phyloP scores from a whole-genome alignment of 2,329 filamentous ascomycete species.

The Aspergillus jensenii region DNA sequence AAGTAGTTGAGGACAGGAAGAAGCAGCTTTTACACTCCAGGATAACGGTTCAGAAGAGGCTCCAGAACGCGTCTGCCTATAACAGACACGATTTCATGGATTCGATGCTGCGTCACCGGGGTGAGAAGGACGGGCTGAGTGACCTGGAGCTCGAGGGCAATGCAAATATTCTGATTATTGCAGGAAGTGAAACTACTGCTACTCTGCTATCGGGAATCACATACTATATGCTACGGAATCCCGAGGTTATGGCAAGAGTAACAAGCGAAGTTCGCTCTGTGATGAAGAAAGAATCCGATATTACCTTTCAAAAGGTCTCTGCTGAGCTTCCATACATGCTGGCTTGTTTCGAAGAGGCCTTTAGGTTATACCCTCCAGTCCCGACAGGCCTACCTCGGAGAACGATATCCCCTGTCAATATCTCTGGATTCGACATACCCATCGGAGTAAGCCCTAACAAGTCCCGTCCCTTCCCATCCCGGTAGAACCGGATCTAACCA shows the following conservation, averaged over 20 bases:
- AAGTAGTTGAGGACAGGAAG: not conserved
- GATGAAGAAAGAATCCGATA: slow-evolving; percentile 14
- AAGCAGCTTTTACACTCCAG: not conserved
- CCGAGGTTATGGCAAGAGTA: slow-evolving; percentile 37
- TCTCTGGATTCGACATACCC: slow-evolving; percentile 31
- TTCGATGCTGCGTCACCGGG: slow-evolving; percentile 8
- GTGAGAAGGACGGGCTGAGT: slow-evolving; percentile 6
- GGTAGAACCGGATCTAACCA: not conserved
- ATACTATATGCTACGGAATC: slow-evolving; percentile 44
- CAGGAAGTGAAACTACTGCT: slow-evolving; percentile 54
- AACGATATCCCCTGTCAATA: slow-evolving; percentile 30
- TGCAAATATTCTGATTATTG: slow-evolving; percentile 37
- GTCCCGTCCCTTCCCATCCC: too few relatives aligned
- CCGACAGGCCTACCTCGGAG: slow-evolving; percentile 40
- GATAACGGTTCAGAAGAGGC: not conserved
- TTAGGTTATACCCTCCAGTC: slow-evolving; percentile 49
- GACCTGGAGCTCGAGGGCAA: slow-evolving; percentile 16
- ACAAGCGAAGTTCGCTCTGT: slow-evolving; percentile 41
- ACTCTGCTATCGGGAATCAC: slow-evolving; percentile 44
- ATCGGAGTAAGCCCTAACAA: not conserved
- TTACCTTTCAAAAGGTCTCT: slow-evolving; percentile 6
- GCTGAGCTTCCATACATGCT: slow-evolving; percentile 37
- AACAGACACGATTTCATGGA: slow-evolving; percentile 8
- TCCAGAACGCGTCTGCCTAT: not conserved
- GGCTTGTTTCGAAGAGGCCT: slow-evolving; percentile 47